phyloP scores from a whole-genome alignment of 306 rosid species.

The Sicyos baderoa region DNA sequence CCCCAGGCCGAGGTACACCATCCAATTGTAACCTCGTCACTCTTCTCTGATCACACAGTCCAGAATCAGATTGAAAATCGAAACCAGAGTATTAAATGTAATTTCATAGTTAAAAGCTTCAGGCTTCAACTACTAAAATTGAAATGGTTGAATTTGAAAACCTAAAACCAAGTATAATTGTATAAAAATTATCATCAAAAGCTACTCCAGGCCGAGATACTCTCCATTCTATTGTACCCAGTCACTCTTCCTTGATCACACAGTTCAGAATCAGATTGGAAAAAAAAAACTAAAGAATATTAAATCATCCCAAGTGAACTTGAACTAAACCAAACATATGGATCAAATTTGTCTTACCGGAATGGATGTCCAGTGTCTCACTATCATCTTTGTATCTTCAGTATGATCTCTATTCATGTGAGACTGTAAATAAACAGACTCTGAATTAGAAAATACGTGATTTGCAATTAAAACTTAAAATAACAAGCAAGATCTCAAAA shows the following conservation, averaged over 20 bases:
- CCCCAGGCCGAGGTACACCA: no score
- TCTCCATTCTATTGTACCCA: background rate
- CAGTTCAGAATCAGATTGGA: background rate
- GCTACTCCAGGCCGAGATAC: background rate
- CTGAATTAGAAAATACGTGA: constrained; percentile 17
- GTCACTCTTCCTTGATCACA: background rate
- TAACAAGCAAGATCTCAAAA: constrained; percentile 19
- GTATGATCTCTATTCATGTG: constrained; percentile 96
- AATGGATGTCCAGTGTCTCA: constrained; percentile 72
- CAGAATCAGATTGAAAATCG: no score
- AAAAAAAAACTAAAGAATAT: background rate
- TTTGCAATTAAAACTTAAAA: constrained; percentile 2
- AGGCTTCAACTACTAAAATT: background rate
- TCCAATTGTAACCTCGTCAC: no score
- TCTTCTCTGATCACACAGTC: no score
- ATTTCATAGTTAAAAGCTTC: background rate
- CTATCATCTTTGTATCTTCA: constrained; percentile 84
- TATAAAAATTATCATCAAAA: background rate
- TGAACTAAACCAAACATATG: background rate
- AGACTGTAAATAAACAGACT: constrained; percentile 41
- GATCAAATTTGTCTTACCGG: constrained; percentile 39
- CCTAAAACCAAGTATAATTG: background rate
- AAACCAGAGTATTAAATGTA: no score
- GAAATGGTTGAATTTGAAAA: background rate
- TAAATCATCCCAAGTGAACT: background rate